Conservation (phyloP, 352 stramenopile genomes). For the Globisporangium polare region DNA sequence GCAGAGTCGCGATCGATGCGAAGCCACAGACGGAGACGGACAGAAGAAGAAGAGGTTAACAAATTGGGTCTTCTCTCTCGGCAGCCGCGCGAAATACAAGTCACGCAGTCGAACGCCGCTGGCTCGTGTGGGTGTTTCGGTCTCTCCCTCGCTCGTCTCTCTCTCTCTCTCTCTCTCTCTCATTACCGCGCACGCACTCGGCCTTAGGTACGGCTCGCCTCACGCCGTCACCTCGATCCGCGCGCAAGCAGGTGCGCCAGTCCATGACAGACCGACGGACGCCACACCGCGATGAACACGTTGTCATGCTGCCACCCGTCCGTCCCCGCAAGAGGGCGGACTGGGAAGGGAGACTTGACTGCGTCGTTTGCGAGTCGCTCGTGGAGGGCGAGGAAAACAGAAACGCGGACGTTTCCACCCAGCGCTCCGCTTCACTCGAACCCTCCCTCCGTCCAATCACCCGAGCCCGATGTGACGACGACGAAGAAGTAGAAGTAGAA, state of each 20-base stretch:
- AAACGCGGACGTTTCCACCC: not conserved
- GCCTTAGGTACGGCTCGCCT: not conserved
- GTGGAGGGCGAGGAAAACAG: not conserved
- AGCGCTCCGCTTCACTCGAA: not conserved
- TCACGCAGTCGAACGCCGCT: constrained; percentile 8
- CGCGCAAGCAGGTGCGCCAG: not conserved
- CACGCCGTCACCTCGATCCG: constrained; percentile 8
- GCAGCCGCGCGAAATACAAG: constrained; percentile 17
- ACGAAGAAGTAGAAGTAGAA: constrained; percentile 9
- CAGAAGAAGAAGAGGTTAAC: constrained; percentile 89
- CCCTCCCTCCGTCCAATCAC: not conserved
- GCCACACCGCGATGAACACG: constrained; percentile 2
- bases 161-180: constrained; percentile 7
- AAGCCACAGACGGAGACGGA: constrained; percentile 43
- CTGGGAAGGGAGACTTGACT: not conserved
- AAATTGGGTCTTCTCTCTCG: constrained; percentile 29
- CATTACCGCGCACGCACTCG: not conserved
- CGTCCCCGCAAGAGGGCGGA: not conserved
- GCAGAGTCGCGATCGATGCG: constrained; percentile 16
- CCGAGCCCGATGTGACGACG: not conserved
- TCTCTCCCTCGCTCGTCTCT: constrained; percentile 10
- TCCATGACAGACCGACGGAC: not conserved
- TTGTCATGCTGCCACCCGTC: not conserved
- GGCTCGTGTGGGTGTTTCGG: constrained; percentile 7
- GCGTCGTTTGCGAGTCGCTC: constrained; percentile 1